A percentile compares a stretch with the other conserved stretches of the same genome.
These are phyloP conservation scores for Comarum palustre DNA, from an alignment of 306 rosid species.

Conservation along the genomic window DNA sequence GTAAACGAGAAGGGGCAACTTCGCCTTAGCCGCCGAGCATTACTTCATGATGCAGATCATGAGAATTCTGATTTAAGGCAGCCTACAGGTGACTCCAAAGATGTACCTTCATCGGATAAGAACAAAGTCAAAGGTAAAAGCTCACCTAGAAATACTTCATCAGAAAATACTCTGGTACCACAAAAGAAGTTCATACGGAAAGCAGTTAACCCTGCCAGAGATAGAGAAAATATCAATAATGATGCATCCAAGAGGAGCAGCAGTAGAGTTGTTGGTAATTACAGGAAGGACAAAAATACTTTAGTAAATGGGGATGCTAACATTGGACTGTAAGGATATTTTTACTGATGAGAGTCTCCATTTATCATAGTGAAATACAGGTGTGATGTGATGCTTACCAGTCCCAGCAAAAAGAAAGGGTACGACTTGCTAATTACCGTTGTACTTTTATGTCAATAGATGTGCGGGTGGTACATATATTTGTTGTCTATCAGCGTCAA, in stretches of 20 bases:
- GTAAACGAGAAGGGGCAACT: constrained; percentile 88
- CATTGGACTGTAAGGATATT: constrained; percentile 32
- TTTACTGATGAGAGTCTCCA: constrained; percentile 18
- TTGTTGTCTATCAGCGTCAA: not conserved
- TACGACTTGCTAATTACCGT: constrained; percentile 33
- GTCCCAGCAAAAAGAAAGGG: constrained; percentile 34
- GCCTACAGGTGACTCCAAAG: constrained; percentile 33
- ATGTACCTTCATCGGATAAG: constrained; percentile 26
- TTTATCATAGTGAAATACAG: constrained; percentile 25
- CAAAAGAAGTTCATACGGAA: constrained; percentile 61
- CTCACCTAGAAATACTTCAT: constrained; percentile 39
- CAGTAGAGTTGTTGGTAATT: constrained; percentile 32
- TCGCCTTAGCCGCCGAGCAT: constrained; percentile 82
- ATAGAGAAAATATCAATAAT: constrained; percentile 40
- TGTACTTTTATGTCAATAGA: not conserved
- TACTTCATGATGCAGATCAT: constrained; percentile 69
- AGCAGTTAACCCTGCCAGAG: constrained; percentile 45
- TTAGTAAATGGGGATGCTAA: constrained; percentile 68
- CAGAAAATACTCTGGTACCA: constrained; percentile 41
- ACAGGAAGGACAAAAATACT: constrained; percentile 51
- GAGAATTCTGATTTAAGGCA: constrained; percentile 42
- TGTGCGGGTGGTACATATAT: not conserved
- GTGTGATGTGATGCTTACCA: constrained; percentile 26
- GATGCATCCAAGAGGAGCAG: constrained; percentile 50
- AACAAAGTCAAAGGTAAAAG: constrained; percentile 34